These are phyloP conservation scores for Rhizopogon vesiculosus DNA, from an alignment of 768 basidiomycete genomes.

Conservation along the genomic window DNA sequence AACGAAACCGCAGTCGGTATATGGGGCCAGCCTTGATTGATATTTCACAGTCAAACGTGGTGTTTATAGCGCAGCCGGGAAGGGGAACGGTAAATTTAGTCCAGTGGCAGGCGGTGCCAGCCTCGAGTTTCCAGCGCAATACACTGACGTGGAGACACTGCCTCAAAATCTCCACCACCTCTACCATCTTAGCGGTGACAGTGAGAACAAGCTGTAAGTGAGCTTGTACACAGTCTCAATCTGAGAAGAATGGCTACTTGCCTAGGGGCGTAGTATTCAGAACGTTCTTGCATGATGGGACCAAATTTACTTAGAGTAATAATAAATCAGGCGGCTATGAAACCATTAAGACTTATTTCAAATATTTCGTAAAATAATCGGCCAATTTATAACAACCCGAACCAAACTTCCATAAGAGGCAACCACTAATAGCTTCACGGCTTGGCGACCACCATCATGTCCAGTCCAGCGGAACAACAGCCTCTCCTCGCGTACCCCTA, in stretches of 20 bases:
- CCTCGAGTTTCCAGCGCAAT: slow-evolving; percentile 3
- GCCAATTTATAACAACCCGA: too few relatives aligned
- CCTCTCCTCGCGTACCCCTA: slow-evolving; percentile 36
- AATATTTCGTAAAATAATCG: too few relatives aligned
- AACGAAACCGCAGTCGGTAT: slow-evolving; percentile 9
- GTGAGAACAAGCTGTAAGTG: too few relatives aligned
- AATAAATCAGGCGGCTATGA: too few relatives aligned
- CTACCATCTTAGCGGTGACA: background rate
- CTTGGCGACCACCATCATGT: slow-evolving; percentile 20
- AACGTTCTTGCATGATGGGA: too few relatives aligned
- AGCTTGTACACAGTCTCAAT: too few relatives aligned
- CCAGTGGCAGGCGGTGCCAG: slow-evolving; percentile 3
- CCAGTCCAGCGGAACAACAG: slow-evolving; percentile 40
- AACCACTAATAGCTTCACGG: too few relatives aligned
- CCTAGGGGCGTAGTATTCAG: too few relatives aligned
- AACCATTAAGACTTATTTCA: too few relatives aligned
- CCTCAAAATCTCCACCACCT: background rate
- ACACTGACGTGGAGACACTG: background rate
- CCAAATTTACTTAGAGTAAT: too few relatives aligned
- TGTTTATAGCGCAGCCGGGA: slow-evolving; percentile 2
- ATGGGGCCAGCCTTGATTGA: slow-evolving; percentile 3
- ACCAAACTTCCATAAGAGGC: background rate
- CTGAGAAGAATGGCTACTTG: too few relatives aligned
- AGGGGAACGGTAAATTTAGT: slow-evolving; percentile 1
- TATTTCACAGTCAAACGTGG: background rate